These are phyloP conservation scores for Zymoseptoria tritici DNA, from an alignment of 2,329 filamentous ascomycete species.

Conservation along the genomic window DNA sequence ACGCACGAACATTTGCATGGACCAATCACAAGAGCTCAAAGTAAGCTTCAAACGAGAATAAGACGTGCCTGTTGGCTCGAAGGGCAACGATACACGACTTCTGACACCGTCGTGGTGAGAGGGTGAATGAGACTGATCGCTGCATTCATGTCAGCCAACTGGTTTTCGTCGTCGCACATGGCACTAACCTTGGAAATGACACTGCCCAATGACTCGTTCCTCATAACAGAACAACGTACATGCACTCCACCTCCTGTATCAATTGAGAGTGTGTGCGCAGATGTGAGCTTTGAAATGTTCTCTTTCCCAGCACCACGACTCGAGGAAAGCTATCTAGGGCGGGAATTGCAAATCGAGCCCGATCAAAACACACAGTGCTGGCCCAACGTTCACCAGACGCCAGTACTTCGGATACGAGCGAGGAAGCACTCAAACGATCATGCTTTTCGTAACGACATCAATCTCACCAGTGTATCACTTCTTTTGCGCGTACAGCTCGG, in stretches of 20 bases:
- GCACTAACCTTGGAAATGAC: not conserved
- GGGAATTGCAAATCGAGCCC: not conserved
- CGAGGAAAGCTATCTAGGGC: not conserved
- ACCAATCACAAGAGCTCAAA: not conserved
- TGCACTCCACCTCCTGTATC: not conserved
- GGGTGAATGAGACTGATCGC: not conserved
- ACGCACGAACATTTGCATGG: not conserved
- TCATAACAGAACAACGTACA: not conserved
- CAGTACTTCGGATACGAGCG: not conserved
- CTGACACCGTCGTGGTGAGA: not conserved
- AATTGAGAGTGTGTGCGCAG: not conserved
- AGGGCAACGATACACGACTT: not conserved
- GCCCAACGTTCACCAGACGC: not conserved
- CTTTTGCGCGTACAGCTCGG: constrained; percentile 62
- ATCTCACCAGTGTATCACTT: not conserved
- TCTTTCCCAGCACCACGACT: not conserved
- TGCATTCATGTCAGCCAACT: not conserved
- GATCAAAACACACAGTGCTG: not conserved
- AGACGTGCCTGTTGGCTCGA: too few relatives aligned
- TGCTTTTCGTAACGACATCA: not conserved
- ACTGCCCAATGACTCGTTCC: not conserved
- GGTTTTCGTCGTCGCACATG: not conserved
- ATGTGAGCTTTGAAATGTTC: not conserved
- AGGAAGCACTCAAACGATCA: not conserved
- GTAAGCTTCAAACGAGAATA: not conserved